Conservation (phyloP, 352 stramenopile genomes). For the Peronospora destructor region DNA sequence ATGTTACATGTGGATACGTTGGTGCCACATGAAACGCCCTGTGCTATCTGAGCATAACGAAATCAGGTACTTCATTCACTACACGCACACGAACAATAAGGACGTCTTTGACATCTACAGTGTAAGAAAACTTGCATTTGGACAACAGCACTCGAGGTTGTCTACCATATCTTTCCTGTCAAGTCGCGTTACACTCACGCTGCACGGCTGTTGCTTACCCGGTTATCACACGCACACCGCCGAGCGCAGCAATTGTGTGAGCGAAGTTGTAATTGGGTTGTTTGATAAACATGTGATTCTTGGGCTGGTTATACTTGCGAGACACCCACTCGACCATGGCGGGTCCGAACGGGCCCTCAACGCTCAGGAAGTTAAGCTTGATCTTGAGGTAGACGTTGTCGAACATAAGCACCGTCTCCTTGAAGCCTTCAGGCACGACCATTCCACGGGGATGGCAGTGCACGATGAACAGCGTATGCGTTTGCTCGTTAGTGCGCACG, state of each 20-base stretch:
- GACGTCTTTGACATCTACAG: background rate
- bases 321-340: slow-evolving; percentile 90
- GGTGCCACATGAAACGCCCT: no score
- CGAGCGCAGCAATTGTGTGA: slow-evolving; percentile 88
- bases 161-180: background rate
- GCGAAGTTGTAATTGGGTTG: slow-evolving; percentile 91
- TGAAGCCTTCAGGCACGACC: slow-evolving; percentile 56
- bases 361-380: slow-evolving; percentile 89
- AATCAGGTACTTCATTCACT: background rate
- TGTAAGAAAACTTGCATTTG: background rate
- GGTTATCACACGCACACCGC: slow-evolving; percentile 90
- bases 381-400: slow-evolving; percentile 93
- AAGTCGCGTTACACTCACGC: background rate
- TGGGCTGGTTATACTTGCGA: slow-evolving; percentile 83
- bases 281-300: slow-evolving; percentile 96
- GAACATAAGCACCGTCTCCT: slow-evolving; percentile 86
- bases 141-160: slow-evolving; percentile 5
- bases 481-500: slow-evolving; percentile 92
- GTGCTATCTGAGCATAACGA: background rate
- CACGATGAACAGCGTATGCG: slow-evolving; percentile 85
- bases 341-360: slow-evolving; percentile 83
- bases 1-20: background rate
- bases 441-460: slow-evolving; percentile 78
- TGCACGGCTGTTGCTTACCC: slow-evolving; percentile 28
- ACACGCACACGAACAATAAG: background rate